These are phyloP conservation scores for Daedaleopsis nitida DNA, from an alignment of 768 basidiomycete genomes.

Conservation along the genomic window DNA sequence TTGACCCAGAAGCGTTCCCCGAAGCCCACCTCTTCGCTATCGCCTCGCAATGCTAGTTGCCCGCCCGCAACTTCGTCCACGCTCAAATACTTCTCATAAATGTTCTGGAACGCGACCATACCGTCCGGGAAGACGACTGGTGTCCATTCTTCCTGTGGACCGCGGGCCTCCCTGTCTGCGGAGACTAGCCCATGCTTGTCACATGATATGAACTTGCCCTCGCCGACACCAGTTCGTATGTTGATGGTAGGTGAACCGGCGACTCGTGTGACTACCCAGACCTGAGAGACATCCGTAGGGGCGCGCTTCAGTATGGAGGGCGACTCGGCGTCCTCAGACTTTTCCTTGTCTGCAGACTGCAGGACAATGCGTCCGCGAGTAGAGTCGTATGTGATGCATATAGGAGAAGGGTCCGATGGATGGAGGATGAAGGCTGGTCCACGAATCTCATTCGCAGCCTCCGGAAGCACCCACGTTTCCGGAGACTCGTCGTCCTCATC, in stretches of 20 bases:
- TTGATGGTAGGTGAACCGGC: slow-evolving; percentile 86
- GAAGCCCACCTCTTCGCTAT: slow-evolving; percentile 85
- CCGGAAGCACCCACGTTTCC: slow-evolving; percentile 81
- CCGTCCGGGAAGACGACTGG: slow-evolving; percentile 80
- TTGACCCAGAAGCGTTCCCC: slow-evolving; percentile 87
- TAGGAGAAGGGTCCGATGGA: slow-evolving; percentile 77
- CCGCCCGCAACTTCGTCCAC: slow-evolving; percentile 90
- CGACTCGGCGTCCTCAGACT: slow-evolving; percentile 47
- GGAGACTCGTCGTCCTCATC: slow-evolving; percentile 65
- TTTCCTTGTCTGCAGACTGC: slow-evolving; percentile 61
- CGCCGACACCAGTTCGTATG: slow-evolving; percentile 82
- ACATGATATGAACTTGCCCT: slow-evolving; percentile 89
- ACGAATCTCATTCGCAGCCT: slow-evolving; percentile 70
- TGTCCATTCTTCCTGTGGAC: slow-evolving; percentile 94
- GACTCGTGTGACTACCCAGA: slow-evolving; percentile 89
- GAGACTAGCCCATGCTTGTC: slow-evolving; percentile 84
- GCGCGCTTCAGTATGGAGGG: slow-evolving; percentile 59
- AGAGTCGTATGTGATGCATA: slow-evolving; percentile 77
- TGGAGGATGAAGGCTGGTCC: slow-evolving; percentile 88
- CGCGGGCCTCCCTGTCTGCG: slow-evolving; percentile 85
- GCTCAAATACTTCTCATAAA: slow-evolving; percentile 86
- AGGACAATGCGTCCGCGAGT: slow-evolving; percentile 75
- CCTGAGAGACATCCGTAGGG: slow-evolving; percentile 83
- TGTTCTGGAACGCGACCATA: slow-evolving; percentile 85
- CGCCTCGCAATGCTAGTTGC: slow-evolving; percentile 72